Conservation (phyloP, 1,139 yeast genomes). For the Suhomyces kunorum region DNA sequence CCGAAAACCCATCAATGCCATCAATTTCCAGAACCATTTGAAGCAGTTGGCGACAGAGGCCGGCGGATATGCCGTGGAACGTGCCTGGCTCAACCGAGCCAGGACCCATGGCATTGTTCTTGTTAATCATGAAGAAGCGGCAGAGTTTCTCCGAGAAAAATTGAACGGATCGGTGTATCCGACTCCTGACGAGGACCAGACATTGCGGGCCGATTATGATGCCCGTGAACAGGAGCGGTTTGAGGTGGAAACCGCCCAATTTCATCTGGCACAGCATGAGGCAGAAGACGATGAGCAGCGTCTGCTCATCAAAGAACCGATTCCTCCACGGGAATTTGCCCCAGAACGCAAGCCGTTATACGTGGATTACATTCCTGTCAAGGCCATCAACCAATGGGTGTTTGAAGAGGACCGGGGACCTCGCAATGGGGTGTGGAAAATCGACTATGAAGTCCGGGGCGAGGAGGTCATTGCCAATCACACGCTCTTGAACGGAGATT, state of each 20-base stretch:
- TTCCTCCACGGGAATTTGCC: conserved; percentile 22
- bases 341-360: conserved; percentile 32
- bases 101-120: conserved; percentile 47
- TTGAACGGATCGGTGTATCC: conserved; percentile 40
- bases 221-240: conserved; percentile 25
- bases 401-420: conserved; percentile 50
- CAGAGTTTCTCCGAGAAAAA: conserved; percentile 33
- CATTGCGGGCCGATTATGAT: conserved; percentile 26
- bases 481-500: conserved; percentile 39
- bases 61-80: conserved; percentile 32
- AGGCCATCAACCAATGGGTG: conserved; percentile 48
- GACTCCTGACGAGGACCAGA: conserved; percentile 26
- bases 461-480: conserved; percentile 43
- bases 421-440: conserved; percentile 45
- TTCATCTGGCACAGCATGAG: conserved; percentile 18
- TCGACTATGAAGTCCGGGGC: conserved; percentile 34
- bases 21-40: conserved; percentile 37
- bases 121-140: conserved; percentile 41
- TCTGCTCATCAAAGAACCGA: no score
- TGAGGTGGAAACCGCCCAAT: conserved; percentile 23
- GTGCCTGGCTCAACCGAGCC: conserved; percentile 47
- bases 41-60: conserved; percentile 29
- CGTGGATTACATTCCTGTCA: conserved; percentile 48
- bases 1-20: conserved; percentile 40
- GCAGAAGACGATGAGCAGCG: conserved; percentile 7